These are phyloP conservation scores for Cladosporium cucumerinum DNA, from an alignment of 2,329 filamentous ascomycete genomes.

Conservation along the genomic window DNA sequence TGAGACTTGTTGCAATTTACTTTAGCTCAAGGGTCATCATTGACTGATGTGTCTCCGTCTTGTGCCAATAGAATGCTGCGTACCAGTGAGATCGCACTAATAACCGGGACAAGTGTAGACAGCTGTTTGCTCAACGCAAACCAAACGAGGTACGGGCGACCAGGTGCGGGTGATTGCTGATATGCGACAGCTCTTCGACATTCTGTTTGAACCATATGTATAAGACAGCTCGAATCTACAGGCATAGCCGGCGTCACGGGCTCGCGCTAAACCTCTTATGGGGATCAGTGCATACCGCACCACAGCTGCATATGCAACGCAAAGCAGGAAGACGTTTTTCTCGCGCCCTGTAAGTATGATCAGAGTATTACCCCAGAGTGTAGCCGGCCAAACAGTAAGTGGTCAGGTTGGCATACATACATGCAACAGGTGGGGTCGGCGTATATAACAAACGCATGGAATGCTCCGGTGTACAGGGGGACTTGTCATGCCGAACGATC, in stretches of 20 bases:
- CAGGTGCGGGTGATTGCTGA: neutral
- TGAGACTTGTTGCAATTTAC: neutral
- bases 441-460: too few species aligned
- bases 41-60: neutral
- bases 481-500: too few species aligned
- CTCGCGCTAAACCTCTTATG: neutral
- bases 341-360: neutral
- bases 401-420: neutral
- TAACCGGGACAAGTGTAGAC: neutral
- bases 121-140: neutral
- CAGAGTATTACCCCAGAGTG: neutral
- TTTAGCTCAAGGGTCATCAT: neutral
- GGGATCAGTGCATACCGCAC: neutral
- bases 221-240: neutral
- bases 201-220: neutral
- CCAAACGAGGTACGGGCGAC: neutral
- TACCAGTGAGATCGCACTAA: neutral
- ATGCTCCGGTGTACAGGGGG: too few species aligned
- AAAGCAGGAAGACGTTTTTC: neutral
- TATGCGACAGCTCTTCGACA: neutral
- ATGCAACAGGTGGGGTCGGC: neutral
- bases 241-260: neutral
- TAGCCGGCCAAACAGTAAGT: neutral
- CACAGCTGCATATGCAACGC: neutral
- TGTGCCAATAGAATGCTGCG: neutral